Evolutionary conservation across 2,329 filamentous ascomycete species (phyloP).

Genomic region (Fusarium nelsonii): DNA sequence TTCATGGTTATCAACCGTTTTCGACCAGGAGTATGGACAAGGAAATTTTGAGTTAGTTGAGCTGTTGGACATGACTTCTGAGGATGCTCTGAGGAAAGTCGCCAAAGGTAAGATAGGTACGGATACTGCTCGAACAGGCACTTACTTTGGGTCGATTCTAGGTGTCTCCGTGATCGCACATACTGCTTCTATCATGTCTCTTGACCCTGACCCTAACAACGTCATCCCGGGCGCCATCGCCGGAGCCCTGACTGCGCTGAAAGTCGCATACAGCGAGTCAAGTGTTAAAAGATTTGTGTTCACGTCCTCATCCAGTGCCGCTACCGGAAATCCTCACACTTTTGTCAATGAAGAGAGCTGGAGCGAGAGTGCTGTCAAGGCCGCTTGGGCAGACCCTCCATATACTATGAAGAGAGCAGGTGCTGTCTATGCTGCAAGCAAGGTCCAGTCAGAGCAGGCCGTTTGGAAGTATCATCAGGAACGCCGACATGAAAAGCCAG

Average conservation of each 20-base stretch:
- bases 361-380: slow-evolving; percentile 51
- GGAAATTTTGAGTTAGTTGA: slow-evolving; percentile 52
- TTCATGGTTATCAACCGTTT: slow-evolving; percentile 49
- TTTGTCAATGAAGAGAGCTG: slow-evolving; percentile 44
- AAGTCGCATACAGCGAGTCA: slow-evolving; percentile 51
- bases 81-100: slow-evolving; percentile 45
- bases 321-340: not conserved
- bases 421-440: slow-evolving; percentile 55
- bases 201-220: slow-evolving; percentile 54
- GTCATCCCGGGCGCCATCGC: slow-evolving; percentile 54
- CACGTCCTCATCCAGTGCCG: slow-evolving; percentile 34
- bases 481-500: slow-evolving; percentile 42
- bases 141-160: not conserved
- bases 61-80: slow-evolving; percentile 52
- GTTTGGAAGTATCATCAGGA: slow-evolving; percentile 54
- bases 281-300: slow-evolving; percentile 56
- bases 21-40: slow-evolving; percentile 51
- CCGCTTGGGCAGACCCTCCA: slow-evolving; percentile 54
- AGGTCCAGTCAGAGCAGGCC: slow-evolving; percentile 53
- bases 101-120: slow-evolving; percentile 38
- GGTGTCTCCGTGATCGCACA: slow-evolving; percentile 53
- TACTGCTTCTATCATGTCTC: slow-evolving; percentile 52
- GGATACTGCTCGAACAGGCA: rapidly evolving
- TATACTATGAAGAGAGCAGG: slow-evolving; percentile 48
- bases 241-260: slow-evolving; percentile 49